Evolutionary conservation across 2,329 filamentous ascomycete species (phyloP).

Genomic region (Cladosporium sp.): DNA sequence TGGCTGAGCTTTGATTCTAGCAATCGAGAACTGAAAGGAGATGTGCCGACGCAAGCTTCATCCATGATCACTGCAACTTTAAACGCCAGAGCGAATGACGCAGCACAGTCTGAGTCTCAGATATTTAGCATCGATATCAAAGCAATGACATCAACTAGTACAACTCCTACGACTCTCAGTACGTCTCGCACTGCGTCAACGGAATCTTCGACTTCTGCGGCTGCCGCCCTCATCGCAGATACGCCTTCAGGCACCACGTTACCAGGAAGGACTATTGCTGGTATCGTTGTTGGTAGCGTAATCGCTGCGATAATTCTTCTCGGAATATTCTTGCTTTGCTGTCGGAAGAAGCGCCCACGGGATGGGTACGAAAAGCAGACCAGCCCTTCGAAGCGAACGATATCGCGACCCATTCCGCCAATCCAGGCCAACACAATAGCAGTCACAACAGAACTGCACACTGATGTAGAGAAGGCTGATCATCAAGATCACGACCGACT

Average conservation of each 20-base stretch:
- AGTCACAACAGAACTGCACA: slow-evolving; percentile 22
- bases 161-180: slow-evolving; percentile 16
- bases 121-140: slow-evolving; percentile 41
- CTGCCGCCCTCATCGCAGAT: slow-evolving; percentile 12
- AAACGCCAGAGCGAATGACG: slow-evolving; percentile 33
- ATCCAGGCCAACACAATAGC: slow-evolving; percentile 25
- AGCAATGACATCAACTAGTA: slow-evolving; percentile 6
- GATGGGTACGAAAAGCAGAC: slow-evolving; percentile 15
- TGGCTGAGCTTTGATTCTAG: slow-evolving; percentile 50
- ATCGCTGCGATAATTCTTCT: slow-evolving; percentile 22
- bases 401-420: slow-evolving; percentile 38
- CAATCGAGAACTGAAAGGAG: slow-evolving; percentile 45
- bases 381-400: slow-evolving; percentile 31
- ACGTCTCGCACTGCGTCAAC: slow-evolving; percentile 14
- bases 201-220: neutral
- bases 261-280: slow-evolving; percentile 28
- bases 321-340: slow-evolving; percentile 23
- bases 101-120: slow-evolving; percentile 35
- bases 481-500: slow-evolving; percentile 17
- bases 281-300: slow-evolving; percentile 31
- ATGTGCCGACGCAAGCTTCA: slow-evolving; percentile 41
- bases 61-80: slow-evolving; percentile 41
- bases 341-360: slow-evolving; percentile 21
- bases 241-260: neutral
- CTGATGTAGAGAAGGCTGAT: slow-evolving; percentile 38